Evolutionary conservation across 805 yeast species (phyloP).

Genomic region (Starmerella floris): DNA sequence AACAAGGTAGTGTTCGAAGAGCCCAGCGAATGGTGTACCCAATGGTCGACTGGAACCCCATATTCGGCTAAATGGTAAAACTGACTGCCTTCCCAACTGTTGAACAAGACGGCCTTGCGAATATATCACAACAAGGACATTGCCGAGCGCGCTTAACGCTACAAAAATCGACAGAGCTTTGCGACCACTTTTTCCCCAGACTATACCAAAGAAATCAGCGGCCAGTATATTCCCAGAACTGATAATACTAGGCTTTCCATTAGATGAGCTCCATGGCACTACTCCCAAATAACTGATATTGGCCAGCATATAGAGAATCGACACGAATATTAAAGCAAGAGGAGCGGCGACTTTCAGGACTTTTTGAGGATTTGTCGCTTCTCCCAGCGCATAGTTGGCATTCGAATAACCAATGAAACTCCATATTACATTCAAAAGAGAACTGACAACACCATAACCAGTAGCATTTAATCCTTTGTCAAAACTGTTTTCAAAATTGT

Average conservation of each 20-base stretch:
- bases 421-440: conserved; percentile 74
- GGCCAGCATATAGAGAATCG: conserved; percentile 58
- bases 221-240: conserved; percentile 59
- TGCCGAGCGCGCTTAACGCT: conserved; percentile 70
- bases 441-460: conserved; percentile 39
- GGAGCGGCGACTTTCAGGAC: conserved; percentile 67
- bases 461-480: conserved; percentile 23
- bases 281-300: conserved; percentile 56
- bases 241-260: conserved; percentile 31
- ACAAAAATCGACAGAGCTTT: conserved; percentile 67
- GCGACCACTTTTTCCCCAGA: conserved; percentile 56
- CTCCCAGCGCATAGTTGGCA: conserved; percentile 72
- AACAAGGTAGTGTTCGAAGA: conserved; percentile 63
- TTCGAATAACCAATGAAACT: conserved; percentile 73
- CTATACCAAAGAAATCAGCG: conserved; percentile 59
- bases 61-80: conserved; percentile 57
- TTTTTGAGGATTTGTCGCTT: conserved; percentile 57
- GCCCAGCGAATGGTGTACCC: conserved; percentile 58
- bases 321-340: conserved; percentile 45
- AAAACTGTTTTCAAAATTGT: conserved; percentile 49
- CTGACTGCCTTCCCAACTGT: conserved; percentile 71
- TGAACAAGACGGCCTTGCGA: conserved; percentile 73
- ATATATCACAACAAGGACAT: conserved; percentile 65
- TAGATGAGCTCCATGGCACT: conserved; percentile 23
- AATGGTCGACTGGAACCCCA: conserved; percentile 63